Base-by-base conservation (phyloP, 2,329 filamentous ascomycete genomes). In the Penicillium sp. region DNA sequence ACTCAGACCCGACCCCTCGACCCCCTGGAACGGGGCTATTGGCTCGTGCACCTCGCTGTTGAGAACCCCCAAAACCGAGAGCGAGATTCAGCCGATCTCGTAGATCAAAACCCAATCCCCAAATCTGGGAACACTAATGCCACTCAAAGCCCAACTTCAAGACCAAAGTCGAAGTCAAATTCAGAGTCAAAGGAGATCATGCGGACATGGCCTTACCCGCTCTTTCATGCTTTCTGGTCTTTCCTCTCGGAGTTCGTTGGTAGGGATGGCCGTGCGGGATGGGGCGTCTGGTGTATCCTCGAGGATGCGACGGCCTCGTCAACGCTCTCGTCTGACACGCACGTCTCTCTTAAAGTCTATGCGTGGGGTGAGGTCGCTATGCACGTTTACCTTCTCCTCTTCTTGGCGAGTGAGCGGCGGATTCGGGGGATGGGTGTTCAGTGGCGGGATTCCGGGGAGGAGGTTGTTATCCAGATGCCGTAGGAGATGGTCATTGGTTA, bases 321-420 rank as follows among this genome's bases (percentile, higher is more conserved):
- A 25, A 19, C 9, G 17, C 17, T 13, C 21, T 46, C 37, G 13
- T 15, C 15, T 27, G 7, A 33, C 33, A 46, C 40, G 7, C 21
- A 53, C 5, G 6, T 42, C 33, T 42, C 29, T 19, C 40, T 53
- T 13, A 53, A 46, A 25, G 72, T 93, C 1, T 94, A 89, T 70
- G 90, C 90, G 68, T 96, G 90, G 87, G 92, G 89, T 0, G 83
- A 88, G 61, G 77, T 91, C 0, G 84, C 85, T 0, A 82, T 85
- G 54, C 88, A 95, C 67, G 81, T 90, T 35, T 96, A 91, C 71
- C 74, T 94, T 4, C 72, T 93, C 40, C 73, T 96, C 0, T 93
- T 89, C 69, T 75, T 92, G 15, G 89, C 86, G 0, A 93, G 88
- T 65, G 80, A 84, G 56, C 81, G 88, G 33, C 80, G 81, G 59